Base-by-base conservation (phyloP, 495 filamentous ascomycete species). In the Clavariopsis aquatica region DNA sequence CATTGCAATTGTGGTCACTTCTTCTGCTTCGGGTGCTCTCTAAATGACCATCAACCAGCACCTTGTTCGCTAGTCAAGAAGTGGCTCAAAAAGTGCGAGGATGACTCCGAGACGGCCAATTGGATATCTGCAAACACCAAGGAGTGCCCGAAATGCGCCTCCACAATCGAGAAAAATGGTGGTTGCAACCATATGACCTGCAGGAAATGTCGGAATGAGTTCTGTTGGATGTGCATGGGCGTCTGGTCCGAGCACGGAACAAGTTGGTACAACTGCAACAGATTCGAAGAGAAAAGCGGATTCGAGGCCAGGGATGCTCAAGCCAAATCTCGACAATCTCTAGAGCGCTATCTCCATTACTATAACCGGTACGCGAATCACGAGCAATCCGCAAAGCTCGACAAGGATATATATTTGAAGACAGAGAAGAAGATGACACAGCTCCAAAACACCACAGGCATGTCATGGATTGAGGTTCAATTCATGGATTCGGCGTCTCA, bases 191-290 rank as follows among this genome's bases (percentile, higher is more conserved):
- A 98, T 73, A 98, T 98, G 94, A 98, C 94, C 0, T 98, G 94
- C 76, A 85, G 94, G 49, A 98, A 98, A 77, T 98, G 94, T 80
- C 93, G 94, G 71, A 88, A 98, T 73, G 94, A 98, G 75, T 98
- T 98, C 72, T 98, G 94, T 80, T 98, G 94, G 94, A 97, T 98
- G 86, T 98, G 94, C 75, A 98, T 98, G 94, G 94, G 94, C 0
- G 79, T 96, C 9, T 98, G 94, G 94, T 92, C 91, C 1, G 94
- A 98, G 74, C 94, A 98, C 72, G 94, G 94, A 60, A 98, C 94
- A n/a, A 96, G 92, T 78, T 98, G 94, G 94, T 98, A 98, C 78
- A 98, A 96, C 74, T 98, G 94, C 83, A 98, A 95, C 71, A 82
- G 94, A 6, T 98, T 89, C 72, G 94, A 98, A 73, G 94, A 98